A percentile compares a stretch with the other conserved stretches of the same genome.
phyloP scores from a whole-genome alignment of 1,284 basidiomycete genomes.

The Xerocomus cyaneibrunnescens region DNA sequence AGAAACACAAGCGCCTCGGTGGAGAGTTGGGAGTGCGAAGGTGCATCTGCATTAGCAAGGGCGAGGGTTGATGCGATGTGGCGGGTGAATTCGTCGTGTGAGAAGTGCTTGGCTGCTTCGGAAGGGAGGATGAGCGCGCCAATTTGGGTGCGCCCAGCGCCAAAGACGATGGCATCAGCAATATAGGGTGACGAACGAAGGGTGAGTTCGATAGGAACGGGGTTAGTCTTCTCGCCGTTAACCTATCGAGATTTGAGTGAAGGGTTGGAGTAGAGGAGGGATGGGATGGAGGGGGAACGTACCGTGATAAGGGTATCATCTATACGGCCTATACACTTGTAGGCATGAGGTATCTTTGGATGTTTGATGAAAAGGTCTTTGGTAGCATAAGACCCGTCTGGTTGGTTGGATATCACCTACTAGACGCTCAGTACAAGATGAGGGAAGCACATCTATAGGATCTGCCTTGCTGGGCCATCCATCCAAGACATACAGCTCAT shows the following conservation, averaged over 20 bases:
- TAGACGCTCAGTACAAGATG: not conserved
- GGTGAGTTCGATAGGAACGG: constrained; percentile 46
- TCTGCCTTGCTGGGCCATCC: constrained; percentile 55
- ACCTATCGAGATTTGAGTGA: constrained; percentile 15
- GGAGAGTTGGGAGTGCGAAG: constrained; percentile 51
- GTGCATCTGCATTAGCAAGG: constrained; percentile 50
- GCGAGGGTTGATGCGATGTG: constrained; percentile 50
- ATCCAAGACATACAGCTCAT: constrained; percentile 53
- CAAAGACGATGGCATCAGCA: constrained; percentile 56
- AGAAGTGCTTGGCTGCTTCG: constrained; percentile 41
- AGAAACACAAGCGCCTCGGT: constrained; percentile 53
- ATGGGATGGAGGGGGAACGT: not conserved
- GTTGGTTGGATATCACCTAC: constrained; percentile 48
- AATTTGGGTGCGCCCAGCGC: constrained; percentile 50
- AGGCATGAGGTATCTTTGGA: constrained; percentile 41
- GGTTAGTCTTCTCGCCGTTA: constrained; percentile 59
- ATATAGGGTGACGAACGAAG: constrained; percentile 46
- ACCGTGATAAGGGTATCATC: constrained; percentile 58
- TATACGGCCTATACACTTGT: constrained; percentile 57
- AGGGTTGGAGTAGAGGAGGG: not conserved
- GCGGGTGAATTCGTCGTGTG: constrained; percentile 40
- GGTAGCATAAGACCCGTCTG: constrained; percentile 58
- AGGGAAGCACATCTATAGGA: not conserved
- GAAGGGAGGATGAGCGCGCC: constrained; percentile 59
- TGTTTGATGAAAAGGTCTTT: constrained; percentile 58